Percentiles rank a stretch among this genome's conserved stretches.
Evolutionary conservation across 169 alveolate species (phyloP).

Genomic region (Plasmodium coatneyi): DNA sequence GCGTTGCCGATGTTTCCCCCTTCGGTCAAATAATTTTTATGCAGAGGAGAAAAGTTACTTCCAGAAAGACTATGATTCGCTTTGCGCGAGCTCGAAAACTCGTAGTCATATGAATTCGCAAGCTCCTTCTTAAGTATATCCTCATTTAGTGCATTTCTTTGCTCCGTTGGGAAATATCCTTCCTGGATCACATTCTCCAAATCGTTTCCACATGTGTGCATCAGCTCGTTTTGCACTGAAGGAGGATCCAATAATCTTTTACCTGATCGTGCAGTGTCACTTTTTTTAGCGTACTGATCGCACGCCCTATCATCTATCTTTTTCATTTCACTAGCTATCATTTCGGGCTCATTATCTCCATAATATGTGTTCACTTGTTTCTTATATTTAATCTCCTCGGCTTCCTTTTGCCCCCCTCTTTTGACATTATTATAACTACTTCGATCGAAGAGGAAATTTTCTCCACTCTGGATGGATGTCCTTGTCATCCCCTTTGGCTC

Average conservation of each 20-base stretch:
- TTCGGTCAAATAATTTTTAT: neutral
- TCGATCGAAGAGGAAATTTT: neutral
- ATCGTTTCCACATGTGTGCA: neutral
- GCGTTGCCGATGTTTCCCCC: neutral
- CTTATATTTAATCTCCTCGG: neutral
- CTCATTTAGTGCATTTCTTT: neutral
- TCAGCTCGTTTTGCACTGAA: neutral
- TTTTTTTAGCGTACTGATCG: constrained; percentile 2
- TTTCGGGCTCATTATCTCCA: neutral
- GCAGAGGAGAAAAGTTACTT: neutral
- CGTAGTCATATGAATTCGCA: constrained; percentile 14
- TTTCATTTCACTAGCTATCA: neutral
- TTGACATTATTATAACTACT: neutral
- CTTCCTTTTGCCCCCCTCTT: neutral
- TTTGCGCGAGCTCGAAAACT: constrained; percentile 16
- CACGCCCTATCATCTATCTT: neutral
- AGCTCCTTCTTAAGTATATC: neutral
- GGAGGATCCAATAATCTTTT: neutral
- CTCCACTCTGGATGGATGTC: neutral
- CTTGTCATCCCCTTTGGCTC: neutral
- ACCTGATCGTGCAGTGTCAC: neutral
- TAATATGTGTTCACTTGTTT: neutral
- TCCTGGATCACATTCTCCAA: neutral
- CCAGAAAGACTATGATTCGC: constrained; percentile 43
- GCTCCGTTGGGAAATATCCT: neutral